Evolutionary conservation across 805 yeast genomes (phyloP), one percentile per base, ranked within the genome.

Genomic region (Wickerhamomyces subpelliculosus): DNA sequence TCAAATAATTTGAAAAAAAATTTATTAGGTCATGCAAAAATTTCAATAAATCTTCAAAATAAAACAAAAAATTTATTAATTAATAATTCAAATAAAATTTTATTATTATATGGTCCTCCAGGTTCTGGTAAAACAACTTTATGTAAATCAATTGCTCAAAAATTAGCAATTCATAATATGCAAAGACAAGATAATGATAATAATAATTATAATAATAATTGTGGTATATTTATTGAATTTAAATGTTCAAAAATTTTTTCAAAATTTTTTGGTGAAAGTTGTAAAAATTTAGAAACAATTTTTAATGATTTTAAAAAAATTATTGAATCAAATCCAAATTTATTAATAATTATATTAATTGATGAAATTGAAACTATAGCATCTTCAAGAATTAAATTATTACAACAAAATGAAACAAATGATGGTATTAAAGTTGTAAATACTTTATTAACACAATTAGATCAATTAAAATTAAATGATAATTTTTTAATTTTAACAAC

Each of bases 321-420:
- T 19, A 37, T 61, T 12, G 20, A 36, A 18, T 33, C 41, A 16
- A 35, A 49, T 10, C 34, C 45, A 14, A 41, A 41, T 4, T 37
- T 46, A 12, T 52, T 59, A 39, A 50, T 67, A 3, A 57, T 66
- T 32, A 41, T 69, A 13, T 41, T 68, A n/a, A 63, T 70, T 34
- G 74, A 70, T 45, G 75, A 70, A 40, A 61, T 69, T 11, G 75
- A 70, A 46, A 62, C 73, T 0, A 52, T 70, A 24, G 71, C 71
- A 1, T 54, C 62, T 27, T 64, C 72, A 14, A 55, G 75, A 47
- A 35, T 49, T 8, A 55, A 57, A 14, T 42, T 64, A 4, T 41
- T 61, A 27, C 48, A 46, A 8, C 64, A 63, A 32, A 61, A 63
- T 39, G 73, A 68, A 42, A 58, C 73, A 2, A 59, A 65, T 2